phyloP scores from a whole-genome alignment of 2,329 filamentous ascomycete species.

The Sporothrix variecibatus region DNA sequence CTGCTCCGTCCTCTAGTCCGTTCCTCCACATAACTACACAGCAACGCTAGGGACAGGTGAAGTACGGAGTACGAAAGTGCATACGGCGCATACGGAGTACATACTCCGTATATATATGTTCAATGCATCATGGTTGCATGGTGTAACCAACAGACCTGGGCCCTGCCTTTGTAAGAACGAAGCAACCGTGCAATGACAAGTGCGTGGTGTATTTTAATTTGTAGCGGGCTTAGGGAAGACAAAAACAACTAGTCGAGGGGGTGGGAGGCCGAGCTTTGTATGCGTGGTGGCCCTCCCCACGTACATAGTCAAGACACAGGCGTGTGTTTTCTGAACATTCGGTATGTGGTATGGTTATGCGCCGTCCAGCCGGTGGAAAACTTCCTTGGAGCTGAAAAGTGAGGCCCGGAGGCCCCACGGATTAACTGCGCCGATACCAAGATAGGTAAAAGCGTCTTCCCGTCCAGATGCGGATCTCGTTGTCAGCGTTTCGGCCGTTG shows the following conservation, averaged over 20 bases:
- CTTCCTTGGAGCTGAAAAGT: slow-evolving; percentile 30
- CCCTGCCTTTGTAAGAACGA: neutral
- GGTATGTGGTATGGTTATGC: neutral
- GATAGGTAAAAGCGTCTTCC: slow-evolving; percentile 67
- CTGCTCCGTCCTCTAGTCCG: neutral
- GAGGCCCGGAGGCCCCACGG: slow-evolving; percentile 60
- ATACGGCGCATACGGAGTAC: too few species aligned
- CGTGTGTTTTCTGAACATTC: neutral
- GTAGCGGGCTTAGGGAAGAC: too few species aligned
- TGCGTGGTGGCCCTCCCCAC: neutral
- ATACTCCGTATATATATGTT: too few species aligned
- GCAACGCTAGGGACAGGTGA: neutral
- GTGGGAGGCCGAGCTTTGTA: neutral
- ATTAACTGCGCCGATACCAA: slow-evolving; percentile 63
- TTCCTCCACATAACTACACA: neutral
- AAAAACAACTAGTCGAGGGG: too few species aligned
- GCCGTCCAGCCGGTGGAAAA: slow-evolving; percentile 15
- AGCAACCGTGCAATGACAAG: neutral
- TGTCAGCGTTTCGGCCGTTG: neutral
- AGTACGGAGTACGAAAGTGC: too few species aligned
- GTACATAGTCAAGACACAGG: neutral
- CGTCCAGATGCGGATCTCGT: neutral
- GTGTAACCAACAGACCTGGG: too few species aligned
- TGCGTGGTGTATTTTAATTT: neutral
- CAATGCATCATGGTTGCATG: too few species aligned